Conservation (phyloP, 2,329 filamentous ascomycete genomes). For the Zopfia rhizophila region DNA sequence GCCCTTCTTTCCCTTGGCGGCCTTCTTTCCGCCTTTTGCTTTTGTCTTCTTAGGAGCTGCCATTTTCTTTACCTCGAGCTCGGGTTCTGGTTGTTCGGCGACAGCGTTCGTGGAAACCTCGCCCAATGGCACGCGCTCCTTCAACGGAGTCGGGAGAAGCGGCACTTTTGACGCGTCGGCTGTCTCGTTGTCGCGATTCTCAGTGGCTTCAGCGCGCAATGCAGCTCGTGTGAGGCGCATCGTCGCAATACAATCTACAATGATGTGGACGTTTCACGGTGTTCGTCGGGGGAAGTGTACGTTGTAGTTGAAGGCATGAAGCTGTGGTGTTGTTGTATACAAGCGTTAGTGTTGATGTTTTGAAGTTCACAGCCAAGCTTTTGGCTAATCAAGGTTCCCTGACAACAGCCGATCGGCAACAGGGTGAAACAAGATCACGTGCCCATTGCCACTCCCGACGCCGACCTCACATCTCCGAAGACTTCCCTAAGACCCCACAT, state of each 20-base stretch:
- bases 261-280: too few species aligned
- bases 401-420: slow-evolving; percentile 1
- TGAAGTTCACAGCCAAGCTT: slow-evolving; percentile 15
- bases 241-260: slow-evolving; percentile 15
- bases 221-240: slow-evolving; percentile 59
- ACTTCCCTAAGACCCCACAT: too few species aligned
- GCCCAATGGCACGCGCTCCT: slow-evolving; percentile 50
- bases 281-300: slow-evolving; percentile 17
- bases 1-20: slow-evolving; percentile 40
- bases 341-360: slow-evolving; percentile 26
- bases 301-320: slow-evolving; percentile 27
- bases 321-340: slow-evolving; percentile 14
- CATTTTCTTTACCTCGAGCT: slow-evolving; percentile 36
- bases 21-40: slow-evolving; percentile 45
- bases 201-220: slow-evolving; percentile 50
- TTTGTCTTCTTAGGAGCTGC: slow-evolving; percentile 42
- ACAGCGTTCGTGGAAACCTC: slow-evolving; percentile 52
- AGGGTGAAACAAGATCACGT: background rate
- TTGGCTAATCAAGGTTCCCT: slow-evolving; percentile 15
- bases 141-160: slow-evolving; percentile 22
- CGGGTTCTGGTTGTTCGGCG: slow-evolving; percentile 29
- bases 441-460: slow-evolving; percentile 7
- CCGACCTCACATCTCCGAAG: slow-evolving; percentile 32
- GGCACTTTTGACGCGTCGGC: slow-evolving; percentile 38
- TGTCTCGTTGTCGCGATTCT: slow-evolving; percentile 51